A percentile compares a stretch with the other conserved stretches of the same genome.
phyloP scores from a whole-genome alignment of 1,139 yeast species.

The Hyphopichia burtonii region DNA sequence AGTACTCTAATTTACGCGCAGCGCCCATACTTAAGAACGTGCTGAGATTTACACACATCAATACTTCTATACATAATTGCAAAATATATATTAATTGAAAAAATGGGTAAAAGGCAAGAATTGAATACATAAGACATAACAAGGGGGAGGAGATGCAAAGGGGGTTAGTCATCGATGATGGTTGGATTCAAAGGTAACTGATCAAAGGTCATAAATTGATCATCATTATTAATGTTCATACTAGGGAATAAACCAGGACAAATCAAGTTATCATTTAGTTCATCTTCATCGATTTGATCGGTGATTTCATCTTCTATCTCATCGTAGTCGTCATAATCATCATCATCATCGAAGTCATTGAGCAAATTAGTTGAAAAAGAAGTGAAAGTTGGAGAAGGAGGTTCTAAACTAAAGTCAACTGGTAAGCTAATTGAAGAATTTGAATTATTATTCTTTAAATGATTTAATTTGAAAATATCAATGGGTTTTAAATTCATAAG shows the following conservation, averaged over 20 bases:
- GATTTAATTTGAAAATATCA: background rate
- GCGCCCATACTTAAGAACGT: too few species aligned
- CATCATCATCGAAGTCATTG: constrained; percentile 6
- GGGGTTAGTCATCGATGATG: constrained; percentile 9
- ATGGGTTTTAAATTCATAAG: background rate
- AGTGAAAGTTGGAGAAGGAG: background rate
- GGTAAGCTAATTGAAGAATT: background rate
- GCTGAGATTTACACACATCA: too few species aligned
- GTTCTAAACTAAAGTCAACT: background rate
- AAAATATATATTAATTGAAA: too few species aligned
- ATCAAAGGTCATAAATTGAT: constrained; percentile 24
- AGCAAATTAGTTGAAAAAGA: too few species aligned
- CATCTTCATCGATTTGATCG: constrained; percentile 8
- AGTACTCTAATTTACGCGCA: background rate
- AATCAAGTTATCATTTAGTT: constrained; percentile 6
- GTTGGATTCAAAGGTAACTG: constrained; percentile 33
- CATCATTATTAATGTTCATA: constrained; percentile 27
- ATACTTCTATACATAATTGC: too few species aligned
- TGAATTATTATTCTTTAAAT: background rate
- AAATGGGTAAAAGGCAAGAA: too few species aligned
- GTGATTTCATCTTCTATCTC: constrained; percentile 11
- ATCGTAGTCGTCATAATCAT: constrained; percentile 8
- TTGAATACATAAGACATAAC: too few species aligned
- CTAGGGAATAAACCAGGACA: constrained; percentile 40
- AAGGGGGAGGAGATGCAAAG: too few species aligned